Conservation (phyloP, 2,329 filamentous ascomycete species). For the Colletotrichum orbiculare region DNA sequence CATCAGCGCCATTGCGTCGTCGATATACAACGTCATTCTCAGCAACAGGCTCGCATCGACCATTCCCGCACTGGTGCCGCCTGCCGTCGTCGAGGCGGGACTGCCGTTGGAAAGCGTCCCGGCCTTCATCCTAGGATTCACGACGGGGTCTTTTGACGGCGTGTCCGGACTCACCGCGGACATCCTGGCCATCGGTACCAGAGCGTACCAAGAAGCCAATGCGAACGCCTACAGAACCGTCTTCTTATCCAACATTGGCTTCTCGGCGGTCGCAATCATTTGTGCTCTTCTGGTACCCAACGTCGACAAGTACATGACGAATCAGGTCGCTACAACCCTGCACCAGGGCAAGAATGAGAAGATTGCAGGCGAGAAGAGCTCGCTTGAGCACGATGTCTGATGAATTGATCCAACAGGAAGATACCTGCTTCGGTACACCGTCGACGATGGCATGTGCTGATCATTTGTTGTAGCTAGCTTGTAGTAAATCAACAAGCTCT, state of each 20-base stretch:
- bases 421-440: too few relatives aligned
- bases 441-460: too few relatives aligned
- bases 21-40: constrained; percentile 48
- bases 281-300: constrained; percentile 46
- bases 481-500: too few relatives aligned
- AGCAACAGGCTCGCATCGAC: constrained; percentile 46
- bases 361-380: constrained; percentile 14
- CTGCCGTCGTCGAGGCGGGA: constrained; percentile 49
- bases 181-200: constrained; percentile 44
- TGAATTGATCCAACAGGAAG: too few relatives aligned
- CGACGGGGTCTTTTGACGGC: constrained; percentile 42
- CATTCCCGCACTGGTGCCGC: constrained; percentile 45
- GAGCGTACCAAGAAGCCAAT: constrained; percentile 48
- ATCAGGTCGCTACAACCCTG: constrained; percentile 47
- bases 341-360: constrained; percentile 42
- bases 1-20: constrained; percentile 46
- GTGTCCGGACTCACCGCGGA: constrained; percentile 45
- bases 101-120: constrained; percentile 48
- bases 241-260: constrained; percentile 49
- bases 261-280: constrained; percentile 46
- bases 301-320: constrained; percentile 47
- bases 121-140: constrained; percentile 47
- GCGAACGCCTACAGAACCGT: constrained; percentile 48
- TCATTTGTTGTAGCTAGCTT: too few relatives aligned
- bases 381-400: too few relatives aligned